Conservation (phyloP, 805 yeast species). For the Ogataea kodamae region DNA sequence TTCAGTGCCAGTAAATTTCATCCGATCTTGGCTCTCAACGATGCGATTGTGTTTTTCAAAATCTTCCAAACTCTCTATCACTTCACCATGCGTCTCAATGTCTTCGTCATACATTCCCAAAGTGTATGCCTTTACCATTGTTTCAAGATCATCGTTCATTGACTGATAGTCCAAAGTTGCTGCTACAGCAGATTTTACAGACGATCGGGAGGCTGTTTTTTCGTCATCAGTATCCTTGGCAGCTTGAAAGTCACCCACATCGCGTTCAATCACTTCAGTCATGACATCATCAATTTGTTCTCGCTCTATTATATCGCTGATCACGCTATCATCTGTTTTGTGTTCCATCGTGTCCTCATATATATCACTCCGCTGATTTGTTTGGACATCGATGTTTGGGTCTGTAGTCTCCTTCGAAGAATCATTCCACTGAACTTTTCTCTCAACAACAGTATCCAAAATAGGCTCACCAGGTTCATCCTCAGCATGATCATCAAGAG, state of each 20-base stretch:
- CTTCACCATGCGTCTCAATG: conserved; percentile 50
- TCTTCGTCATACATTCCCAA: conserved; percentile 62
- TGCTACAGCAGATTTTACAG: conserved; percentile 2
- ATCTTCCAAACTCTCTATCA: conserved; percentile 52
- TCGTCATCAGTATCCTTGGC: too few species aligned
- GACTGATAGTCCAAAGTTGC: conserved; percentile 40
- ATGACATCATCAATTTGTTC: too few species aligned
- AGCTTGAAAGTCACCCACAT: background rate
- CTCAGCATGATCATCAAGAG: too few species aligned
- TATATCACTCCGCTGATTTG: too few species aligned
- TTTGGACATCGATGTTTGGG: too few species aligned
- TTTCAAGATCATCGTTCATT: conserved; percentile 45
- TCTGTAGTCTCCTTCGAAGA: conserved; percentile 9
- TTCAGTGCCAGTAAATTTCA: conserved; percentile 22
- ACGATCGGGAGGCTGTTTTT: too few species aligned
- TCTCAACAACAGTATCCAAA: too few species aligned
- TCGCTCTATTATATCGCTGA: too few species aligned
- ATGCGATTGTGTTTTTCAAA: conserved; percentile 49
- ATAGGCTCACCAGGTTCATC: too few species aligned
- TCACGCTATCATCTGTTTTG: too few species aligned
- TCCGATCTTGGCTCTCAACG: conserved; percentile 43
- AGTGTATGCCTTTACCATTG: conserved; percentile 60
- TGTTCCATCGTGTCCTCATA: too few species aligned
- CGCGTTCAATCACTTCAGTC: conserved; percentile 15
- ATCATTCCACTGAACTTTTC: conserved; percentile 15